Percentiles rank a stretch among this genome's conserved stretches.
These are phyloP conservation scores for Tulasnella sp. DNA, from an alignment of 768 basidiomycete species.

Conservation along the genomic window DNA sequence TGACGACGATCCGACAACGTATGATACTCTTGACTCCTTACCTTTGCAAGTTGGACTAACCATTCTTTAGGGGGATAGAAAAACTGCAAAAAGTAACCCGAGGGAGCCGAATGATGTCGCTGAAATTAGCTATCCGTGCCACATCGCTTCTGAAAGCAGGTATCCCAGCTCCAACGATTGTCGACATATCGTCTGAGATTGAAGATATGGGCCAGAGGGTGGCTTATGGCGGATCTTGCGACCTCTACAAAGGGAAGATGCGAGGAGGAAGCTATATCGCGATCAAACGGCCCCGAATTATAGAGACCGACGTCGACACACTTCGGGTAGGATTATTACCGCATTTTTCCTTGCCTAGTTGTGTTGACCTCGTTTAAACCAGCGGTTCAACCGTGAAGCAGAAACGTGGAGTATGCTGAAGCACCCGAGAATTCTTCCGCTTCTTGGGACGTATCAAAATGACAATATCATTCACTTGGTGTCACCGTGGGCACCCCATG, in stretches of 20 bases:
- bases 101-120: not conserved
- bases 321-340: not conserved
- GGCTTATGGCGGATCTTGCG: constrained; percentile 4
- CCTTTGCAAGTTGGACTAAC: too few species aligned
- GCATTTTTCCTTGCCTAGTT: not conserved
- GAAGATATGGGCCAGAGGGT: not conserved
- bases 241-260: constrained; percentile 11
- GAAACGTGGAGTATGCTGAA: constrained; percentile 7
- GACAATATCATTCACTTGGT: constrained; percentile 7
- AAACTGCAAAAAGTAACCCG: too few species aligned
- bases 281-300: constrained; percentile 10
- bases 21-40: too few species aligned
- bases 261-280: not conserved
- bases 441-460: constrained; percentile 9
- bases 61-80: not conserved
- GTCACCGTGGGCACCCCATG: not conserved
- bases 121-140: not conserved
- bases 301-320: not conserved
- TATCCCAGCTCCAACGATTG: not conserved
- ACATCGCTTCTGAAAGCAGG: constrained; percentile 5
- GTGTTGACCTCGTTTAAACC: not conserved
- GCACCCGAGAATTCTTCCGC: constrained; percentile 1
- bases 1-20: too few species aligned
- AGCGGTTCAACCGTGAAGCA: constrained; percentile 9
- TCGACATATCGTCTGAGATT: not conserved